Conservation (phyloP, 352 stramenopile genomes). For the Phytopythium helicoides region DNA sequence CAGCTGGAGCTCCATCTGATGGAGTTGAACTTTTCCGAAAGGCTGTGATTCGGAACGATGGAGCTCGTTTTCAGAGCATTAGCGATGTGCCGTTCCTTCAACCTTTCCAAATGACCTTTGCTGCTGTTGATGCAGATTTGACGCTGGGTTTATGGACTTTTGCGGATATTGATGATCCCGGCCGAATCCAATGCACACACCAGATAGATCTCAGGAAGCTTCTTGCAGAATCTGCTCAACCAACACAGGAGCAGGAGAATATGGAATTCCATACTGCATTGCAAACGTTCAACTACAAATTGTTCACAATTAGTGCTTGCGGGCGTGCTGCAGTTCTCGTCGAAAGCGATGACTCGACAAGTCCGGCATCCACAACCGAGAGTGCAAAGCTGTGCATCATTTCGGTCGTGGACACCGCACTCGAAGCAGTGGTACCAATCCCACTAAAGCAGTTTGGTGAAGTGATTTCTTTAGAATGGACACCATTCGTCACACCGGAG, state of each 20-base stretch:
- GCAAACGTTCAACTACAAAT: conserved; percentile 42
- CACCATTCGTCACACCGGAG: conserved; percentile 43
- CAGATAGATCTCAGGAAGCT: conserved; percentile 33
- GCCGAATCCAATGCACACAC: conserved; percentile 36
- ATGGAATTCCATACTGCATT: conserved; percentile 40
- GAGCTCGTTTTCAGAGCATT: conserved; percentile 30
- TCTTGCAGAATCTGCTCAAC: conserved; percentile 14
- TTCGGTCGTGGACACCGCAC: conserved; percentile 39
- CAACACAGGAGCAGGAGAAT: conserved; percentile 18
- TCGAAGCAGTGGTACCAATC: conserved; percentile 55
- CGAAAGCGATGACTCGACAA: conserved; percentile 14
- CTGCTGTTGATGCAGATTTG: conserved; percentile 35
- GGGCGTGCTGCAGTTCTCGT: conserved; percentile 59
- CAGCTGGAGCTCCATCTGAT: conserved; percentile 4
- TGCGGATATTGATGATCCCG: conserved; percentile 48
- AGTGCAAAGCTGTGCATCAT: conserved; percentile 50
- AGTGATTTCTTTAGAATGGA: conserved; percentile 67
- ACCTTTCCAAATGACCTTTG: conserved; percentile 45
- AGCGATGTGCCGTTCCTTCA: conserved; percentile 42
- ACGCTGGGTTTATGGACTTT: conserved; percentile 57
- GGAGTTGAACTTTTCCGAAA: conserved; percentile 47
- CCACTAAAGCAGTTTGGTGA: conserved; percentile 57
- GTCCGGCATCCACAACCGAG: conserved; percentile 5
- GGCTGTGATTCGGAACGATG: conserved; percentile 26
- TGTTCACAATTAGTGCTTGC: conserved; percentile 51